A percentile compares a stretch with the other conserved stretches of the same genome.
These are phyloP conservation scores for Avicennia marina DNA, from an alignment of 257 asterid species.

Conservation along the genomic window DNA sequence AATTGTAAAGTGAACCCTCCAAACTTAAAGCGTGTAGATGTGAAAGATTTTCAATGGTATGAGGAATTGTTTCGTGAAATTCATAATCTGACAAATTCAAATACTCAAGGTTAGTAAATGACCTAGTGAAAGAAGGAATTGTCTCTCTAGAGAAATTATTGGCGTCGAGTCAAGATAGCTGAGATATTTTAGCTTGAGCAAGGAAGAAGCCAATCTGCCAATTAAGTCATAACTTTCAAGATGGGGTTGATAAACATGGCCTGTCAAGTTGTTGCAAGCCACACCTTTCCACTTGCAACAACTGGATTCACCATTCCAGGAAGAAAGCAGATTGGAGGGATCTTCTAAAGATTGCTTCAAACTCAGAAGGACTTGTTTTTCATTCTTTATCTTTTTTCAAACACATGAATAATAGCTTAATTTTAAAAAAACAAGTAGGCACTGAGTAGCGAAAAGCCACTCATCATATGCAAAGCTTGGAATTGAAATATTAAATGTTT, in stretches of 20 bases:
- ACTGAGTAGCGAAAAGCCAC: not conserved
- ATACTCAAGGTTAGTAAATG: conserved; percentile 7
- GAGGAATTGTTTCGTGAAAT: conserved; percentile 14
- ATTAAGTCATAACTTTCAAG: not conserved
- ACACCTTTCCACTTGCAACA: conserved; percentile 29
- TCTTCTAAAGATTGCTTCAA: conserved; percentile 15
- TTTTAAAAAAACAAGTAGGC: not conserved
- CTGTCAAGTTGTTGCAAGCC: conserved; percentile 14
- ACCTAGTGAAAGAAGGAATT: conserved; percentile 25
- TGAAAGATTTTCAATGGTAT: conserved; percentile 20
- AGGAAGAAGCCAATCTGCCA: conserved; percentile 18
- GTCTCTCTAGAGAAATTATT: conserved; percentile 9
- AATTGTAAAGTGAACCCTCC: not conserved
- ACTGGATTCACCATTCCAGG: conserved; percentile 18
- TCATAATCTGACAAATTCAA: conserved; percentile 14
- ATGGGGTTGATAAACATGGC: conserved; percentile 5
- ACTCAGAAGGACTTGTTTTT: conserved; percentile 23
- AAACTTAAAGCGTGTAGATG: conserved; percentile 10
- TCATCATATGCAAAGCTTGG: not conserved
- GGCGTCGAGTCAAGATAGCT: conserved; percentile 12
- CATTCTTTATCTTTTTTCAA: not conserved
- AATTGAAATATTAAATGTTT: too few relatives aligned
- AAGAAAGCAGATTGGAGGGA: conserved; percentile 6
- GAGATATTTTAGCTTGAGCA: conserved; percentile 20
- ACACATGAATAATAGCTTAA: not conserved